Evolutionary conservation across 2,329 filamentous ascomycete species (phyloP).

Genomic region (Amauroascus verrucosus): DNA sequence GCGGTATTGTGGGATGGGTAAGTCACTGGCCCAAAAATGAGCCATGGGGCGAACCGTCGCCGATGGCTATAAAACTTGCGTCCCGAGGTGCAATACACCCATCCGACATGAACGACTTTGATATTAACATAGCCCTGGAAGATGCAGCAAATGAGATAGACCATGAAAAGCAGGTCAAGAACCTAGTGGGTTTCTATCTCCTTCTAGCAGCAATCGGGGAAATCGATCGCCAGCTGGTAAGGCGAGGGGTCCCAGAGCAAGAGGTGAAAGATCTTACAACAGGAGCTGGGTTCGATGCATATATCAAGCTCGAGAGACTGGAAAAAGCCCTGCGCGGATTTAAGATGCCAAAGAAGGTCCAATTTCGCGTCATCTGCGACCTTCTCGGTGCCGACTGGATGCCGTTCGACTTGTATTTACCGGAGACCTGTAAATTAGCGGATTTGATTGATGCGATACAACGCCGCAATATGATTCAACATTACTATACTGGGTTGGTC

Average conservation of each 20-base stretch:
- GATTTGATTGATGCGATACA: conserved; percentile 6
- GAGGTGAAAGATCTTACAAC: conserved; percentile 12
- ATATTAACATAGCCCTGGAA: background rate
- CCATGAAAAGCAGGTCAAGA: conserved; percentile 10
- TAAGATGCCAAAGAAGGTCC: conserved; percentile 2
- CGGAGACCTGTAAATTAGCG: conserved; percentile 5
- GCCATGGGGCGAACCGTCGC: background rate
- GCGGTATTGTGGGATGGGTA: conserved; percentile 13
- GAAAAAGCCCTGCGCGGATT: conserved; percentile 4
- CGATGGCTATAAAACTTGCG: background rate
- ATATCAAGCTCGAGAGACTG: conserved; percentile 11
- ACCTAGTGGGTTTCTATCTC: conserved; percentile 13
- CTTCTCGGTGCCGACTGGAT: conserved; percentile 1
- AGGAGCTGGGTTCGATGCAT: conserved; percentile 11
- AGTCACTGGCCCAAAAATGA: conserved; percentile 5
- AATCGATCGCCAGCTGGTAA: conserved; percentile 11
- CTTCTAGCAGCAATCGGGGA: conserved; percentile 12
- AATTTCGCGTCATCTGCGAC: conserved; percentile 13
- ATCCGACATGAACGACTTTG: background rate
- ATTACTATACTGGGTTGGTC: background rate
- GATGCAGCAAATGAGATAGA: background rate
- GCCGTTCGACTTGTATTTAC: conserved; percentile 9
- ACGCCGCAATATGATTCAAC: background rate
- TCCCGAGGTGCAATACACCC: background rate
- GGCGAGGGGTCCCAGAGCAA: conserved; percentile 9